A percentile compares a stretch with the other conserved stretches of the same genome.
These are phyloP conservation scores for Boletus huronensis DNA, from an alignment of 768 basidiomycete genomes.

Conservation along the genomic window DNA sequence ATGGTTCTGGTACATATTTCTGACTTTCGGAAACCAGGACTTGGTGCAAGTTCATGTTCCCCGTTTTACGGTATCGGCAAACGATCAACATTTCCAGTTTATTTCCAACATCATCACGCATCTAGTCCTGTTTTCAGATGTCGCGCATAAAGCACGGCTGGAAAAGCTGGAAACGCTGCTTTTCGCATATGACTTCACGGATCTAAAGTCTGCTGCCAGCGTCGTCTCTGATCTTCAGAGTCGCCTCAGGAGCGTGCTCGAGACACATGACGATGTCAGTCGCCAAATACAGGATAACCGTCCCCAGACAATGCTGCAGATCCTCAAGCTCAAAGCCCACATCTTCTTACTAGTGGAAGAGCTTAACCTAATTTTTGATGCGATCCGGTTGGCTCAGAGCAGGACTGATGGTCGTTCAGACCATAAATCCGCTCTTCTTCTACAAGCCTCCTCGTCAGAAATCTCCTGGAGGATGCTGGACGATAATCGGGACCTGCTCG, in stretches of 20 bases:
- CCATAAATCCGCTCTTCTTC: conserved; percentile 74
- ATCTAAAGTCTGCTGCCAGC: conserved; percentile 63
- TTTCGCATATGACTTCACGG: conserved; percentile 86
- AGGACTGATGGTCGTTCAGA: conserved; percentile 62
- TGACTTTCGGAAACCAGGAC: conserved; percentile 50
- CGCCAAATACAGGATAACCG: conserved; percentile 30
- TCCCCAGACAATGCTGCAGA: conserved; percentile 47
- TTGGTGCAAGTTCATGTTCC: conserved; percentile 79
- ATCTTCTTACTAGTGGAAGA: conserved; percentile 71
- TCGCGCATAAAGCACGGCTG: conserved; percentile 71
- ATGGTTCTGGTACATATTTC: background rate
- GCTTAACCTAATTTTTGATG: conserved; percentile 81
- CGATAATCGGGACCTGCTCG: conserved; percentile 63
- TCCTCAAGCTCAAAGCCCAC: conserved; percentile 69
- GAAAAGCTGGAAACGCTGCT: conserved; percentile 79
- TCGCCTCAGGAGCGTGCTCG: conserved; percentile 61
- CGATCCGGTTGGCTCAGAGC: conserved; percentile 79
- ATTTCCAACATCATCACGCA: conserved; percentile 86
- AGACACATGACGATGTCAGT: conserved; percentile 44
- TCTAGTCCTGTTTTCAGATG: conserved; percentile 86
- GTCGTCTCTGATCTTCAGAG: conserved; percentile 72
- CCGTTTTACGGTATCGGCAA: conserved; percentile 82
- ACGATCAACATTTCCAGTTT: conserved; percentile 74
- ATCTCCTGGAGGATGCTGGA: conserved; percentile 93
- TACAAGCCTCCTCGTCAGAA: conserved; percentile 79